Base-by-base conservation (phyloP, 306 rosid genomes). In the Cucumis sativus region DNA sequence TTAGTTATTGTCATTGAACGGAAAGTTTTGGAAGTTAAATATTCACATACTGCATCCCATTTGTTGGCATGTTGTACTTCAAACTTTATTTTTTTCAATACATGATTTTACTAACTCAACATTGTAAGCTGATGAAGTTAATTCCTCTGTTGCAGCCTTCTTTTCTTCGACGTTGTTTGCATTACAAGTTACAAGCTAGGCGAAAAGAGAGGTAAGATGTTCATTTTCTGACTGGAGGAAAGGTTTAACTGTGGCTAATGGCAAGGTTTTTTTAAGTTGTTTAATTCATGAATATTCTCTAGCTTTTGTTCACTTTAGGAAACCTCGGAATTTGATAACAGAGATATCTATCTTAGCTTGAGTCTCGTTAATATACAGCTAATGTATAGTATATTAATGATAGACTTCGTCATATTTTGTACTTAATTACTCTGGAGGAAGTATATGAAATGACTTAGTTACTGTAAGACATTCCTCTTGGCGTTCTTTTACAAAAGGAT, bases 101-200 rank as follows among this genome's bases (percentile, higher is more conserved):
- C 51, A 39, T 69, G 30, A 61, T 28, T 71, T 77, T 23, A 78
- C 15, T 54, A 40, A 35, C 65, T 54, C 47, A 15, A 23, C 18
- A 14, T 49, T 74, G 21, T 17, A 25, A 15, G n/a, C 28, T 74
- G 62, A 51, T 75, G 65, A 56, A 54, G 40, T 17, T 33, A 75
- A 58, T 60, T 75, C 85, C 74, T 85, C 18, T 45, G n/a, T 81
- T 85, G 88, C 82, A 95, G 99, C 99, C 99, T 75, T 84, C 91
- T 74, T 87, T 86, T 87, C 97, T 89, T 37, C 84, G 85, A 77
- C 88, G 97, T 90, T 90, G 92, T 86, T 80, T 95, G 90, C 85
- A 47, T 39, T 95, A 89, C 89, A 90, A 92, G 87, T 83, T 90
- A 79, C 90, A 83, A 82, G 96, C 90, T 69, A 90, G 79, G 88